Percentiles rank a stretch among this genome's conserved stretches.
Evolutionary conservation across 2,329 filamentous ascomycete species (phyloP).

Genomic region (Apiospora saccharicola): DNA sequence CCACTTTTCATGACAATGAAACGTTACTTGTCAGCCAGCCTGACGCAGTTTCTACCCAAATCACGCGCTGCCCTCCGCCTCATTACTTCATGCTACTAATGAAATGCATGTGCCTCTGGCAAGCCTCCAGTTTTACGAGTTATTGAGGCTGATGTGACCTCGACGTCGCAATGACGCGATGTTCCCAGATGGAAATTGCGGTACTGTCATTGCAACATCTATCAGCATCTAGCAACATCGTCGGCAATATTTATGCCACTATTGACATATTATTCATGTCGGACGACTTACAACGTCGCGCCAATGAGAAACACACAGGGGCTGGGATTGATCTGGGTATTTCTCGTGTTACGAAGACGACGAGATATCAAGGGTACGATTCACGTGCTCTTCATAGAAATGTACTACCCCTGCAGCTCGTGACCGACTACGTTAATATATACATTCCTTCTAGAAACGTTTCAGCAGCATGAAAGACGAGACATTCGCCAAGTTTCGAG

Average conservation of each 20-base stretch:
- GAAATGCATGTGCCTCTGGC: not conserved
- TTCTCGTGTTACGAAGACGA: not conserved
- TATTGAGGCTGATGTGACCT: not conserved
- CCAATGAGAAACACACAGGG: not conserved
- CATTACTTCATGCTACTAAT: not conserved
- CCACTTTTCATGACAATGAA: not conserved
- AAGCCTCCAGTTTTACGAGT: not conserved
- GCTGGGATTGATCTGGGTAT: not conserved
- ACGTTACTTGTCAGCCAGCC: not conserved
- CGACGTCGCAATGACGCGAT: not conserved
- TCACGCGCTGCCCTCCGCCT: not conserved
- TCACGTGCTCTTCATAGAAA: not conserved
- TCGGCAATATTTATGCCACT: not conserved
- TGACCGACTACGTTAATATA: not conserved
- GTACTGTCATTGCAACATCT: not conserved
- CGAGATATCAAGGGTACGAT: not conserved
- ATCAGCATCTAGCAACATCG: not conserved
- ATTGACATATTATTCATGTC: not conserved
- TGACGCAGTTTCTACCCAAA: not conserved
- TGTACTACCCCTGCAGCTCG: too few species aligned
- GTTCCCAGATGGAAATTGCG: not conserved
- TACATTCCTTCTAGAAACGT: not conserved
- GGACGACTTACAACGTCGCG: not conserved
- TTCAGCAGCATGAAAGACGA: not conserved
- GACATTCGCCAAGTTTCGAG: not conserved